Evolutionary conservation across 331 rosid species (phyloP), one percentile per base, ranked within the genome.

Genomic region (Acacia concinna): DNA sequence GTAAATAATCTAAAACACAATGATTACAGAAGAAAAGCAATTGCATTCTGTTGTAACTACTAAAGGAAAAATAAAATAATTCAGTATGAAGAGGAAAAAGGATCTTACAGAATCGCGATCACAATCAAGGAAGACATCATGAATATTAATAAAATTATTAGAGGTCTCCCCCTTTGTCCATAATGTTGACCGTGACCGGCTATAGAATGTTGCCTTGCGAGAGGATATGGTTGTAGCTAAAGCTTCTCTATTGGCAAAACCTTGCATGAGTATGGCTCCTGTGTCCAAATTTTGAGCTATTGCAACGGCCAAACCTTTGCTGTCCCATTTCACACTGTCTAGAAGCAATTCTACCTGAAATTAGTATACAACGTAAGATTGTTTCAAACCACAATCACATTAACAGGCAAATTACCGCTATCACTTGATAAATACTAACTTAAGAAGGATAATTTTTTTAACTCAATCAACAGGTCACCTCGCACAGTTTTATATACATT

Each of bases 121-220:
- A 83, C 97, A 95, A 70, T 95, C 93, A 72, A 93, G 82, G 86
- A 87, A 91, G 73, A 93, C 85, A 74, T 90, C 97, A 32, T 81
- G 89, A 52, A 95, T 81, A 78, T 90, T 91, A 76, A 95, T 95
- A 86, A 95, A 95, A 85, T 95, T 95, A 67, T 84, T 95, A 23
- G 98, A 95, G 40, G 94, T 90, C 89, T 93, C 98, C 76, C 98
- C 98, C 84, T 95, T 95, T 32, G 92, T 95, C 99, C 98, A 95
- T 81, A 93, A 81, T 5, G 84, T 12, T 13, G 96, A 93, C 49
- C 96, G 85, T 0, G 99, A 93, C 40, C 97, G 92, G 81, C 98
- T 95, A 79, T 71, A 95, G 91, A 95, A 93, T 38, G 97, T 93
- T 34, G 96, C 99, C 87, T 86, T 95, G 25, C 85, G 85, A 34